Evolutionary conservation across 345 rosid genomes (phyloP), one percentile per base, ranked within the genome.

Genomic region (Nephelium lappaceum): DNA sequence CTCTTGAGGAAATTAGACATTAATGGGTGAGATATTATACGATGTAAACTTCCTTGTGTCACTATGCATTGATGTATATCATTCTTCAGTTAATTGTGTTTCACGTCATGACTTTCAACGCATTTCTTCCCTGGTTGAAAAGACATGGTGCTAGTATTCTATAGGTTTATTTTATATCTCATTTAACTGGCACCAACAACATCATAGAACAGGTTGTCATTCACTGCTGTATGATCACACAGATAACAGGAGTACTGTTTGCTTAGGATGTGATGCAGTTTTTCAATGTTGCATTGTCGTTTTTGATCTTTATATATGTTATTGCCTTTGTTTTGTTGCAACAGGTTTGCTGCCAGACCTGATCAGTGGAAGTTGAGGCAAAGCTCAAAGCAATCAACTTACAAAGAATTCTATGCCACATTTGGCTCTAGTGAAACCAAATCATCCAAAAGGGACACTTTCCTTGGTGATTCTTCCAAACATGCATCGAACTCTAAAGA

Each of bases 351-450:
- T 60, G 79, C 81, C 47, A 83, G 84, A 78, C 91, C 94, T 69
- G 94, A 89, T 69, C 92, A 87, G 73, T 96, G 99, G 99, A 93
- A 85, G 86, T 85, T 87, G 49, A 94, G 79, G 84, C 98, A 89
- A 84, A 88, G 83, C 83, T 86, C 95, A 9, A 96, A 94, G 86
- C 91, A 94, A 81, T 89, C 92, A 11, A 78, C 92, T 76, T 94
- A 88, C 85, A 81, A 90, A 11, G 92, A 94, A 9, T 96, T 89
- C 75, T 77, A 58, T 76, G 86, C 88, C 60, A 72, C 90, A 67
- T 96, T 96, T 81, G 98, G 98, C 70, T 85, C 94, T 24, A 71
- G 76, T 72, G 88, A 87, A 80, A 65, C 83, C 70, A 88, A 81
- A 71, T 67, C 85, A 43, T 82, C 81, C 75, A 85, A 76, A 82